phyloP scores from a whole-genome alignment of 129 eudicot species.

The Saussurea involucrata region DNA sequence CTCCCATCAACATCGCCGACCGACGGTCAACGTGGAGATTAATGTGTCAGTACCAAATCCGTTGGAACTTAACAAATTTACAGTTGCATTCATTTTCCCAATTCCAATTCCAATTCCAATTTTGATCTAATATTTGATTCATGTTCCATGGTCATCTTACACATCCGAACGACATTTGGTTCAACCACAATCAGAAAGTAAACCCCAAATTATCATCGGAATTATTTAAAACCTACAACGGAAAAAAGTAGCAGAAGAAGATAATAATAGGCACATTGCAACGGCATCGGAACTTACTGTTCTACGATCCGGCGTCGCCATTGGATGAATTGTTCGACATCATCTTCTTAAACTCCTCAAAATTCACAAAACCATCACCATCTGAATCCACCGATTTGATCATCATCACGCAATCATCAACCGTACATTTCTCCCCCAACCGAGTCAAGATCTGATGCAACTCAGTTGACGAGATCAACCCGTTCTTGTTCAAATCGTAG shows the following conservation, averaged over 20 bases:
- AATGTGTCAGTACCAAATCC: too few relatives aligned
- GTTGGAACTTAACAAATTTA: background rate
- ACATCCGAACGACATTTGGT: background rate
- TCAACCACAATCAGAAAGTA: background rate
- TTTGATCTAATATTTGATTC: background rate
- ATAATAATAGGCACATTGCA: background rate
- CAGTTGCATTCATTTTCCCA: background rate
- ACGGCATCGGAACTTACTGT: background rate
- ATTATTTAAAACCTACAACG: background rate
- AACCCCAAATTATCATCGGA: background rate
- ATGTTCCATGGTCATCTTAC: background rate
- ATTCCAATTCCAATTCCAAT: background rate
- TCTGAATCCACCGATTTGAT: conserved; percentile 68
- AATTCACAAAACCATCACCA: conserved; percentile 70
- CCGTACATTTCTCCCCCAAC: conserved; percentile 59
- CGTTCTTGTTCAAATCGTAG: conserved; percentile 76
- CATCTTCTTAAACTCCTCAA: conserved; percentile 82
- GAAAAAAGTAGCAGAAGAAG: background rate
- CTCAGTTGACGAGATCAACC: conserved; percentile 61
- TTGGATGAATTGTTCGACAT: conserved; percentile 35
- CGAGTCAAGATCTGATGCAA: conserved; percentile 59
- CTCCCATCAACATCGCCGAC: background rate
- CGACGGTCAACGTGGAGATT: background rate
- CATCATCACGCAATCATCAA: conserved; percentile 65
- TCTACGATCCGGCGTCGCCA: conserved; percentile 4